phyloP scores from a whole-genome alignment of 2,329 filamentous ascomycete genomes.

The Microsporum ferrugineum region DNA sequence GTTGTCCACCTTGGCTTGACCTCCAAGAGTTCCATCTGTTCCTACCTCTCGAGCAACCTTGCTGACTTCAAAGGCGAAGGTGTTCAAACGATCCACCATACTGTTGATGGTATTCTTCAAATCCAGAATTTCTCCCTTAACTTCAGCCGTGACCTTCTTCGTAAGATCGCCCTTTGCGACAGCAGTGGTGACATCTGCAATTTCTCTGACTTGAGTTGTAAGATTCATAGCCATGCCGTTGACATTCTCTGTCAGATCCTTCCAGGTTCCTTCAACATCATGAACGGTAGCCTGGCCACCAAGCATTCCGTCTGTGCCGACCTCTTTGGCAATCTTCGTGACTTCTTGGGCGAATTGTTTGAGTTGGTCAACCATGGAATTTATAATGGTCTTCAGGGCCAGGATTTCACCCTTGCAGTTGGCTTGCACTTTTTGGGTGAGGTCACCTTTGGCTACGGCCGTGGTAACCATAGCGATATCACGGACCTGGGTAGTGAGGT shows the following conservation, averaged over 20 bases:
- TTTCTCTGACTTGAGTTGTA: slow-evolving; percentile 94
- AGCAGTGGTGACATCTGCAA: slow-evolving; percentile 90
- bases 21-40: slow-evolving; percentile 52
- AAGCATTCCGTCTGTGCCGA: slow-evolving; percentile 87
- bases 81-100: slow-evolving; percentile 55
- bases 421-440: slow-evolving; percentile 93
- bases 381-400: slow-evolving; percentile 95
- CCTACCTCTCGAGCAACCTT: slow-evolving; percentile 55
- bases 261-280: slow-evolving; percentile 95
- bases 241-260: slow-evolving; percentile 86
- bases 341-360: slow-evolving; percentile 96
- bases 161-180: slow-evolving; percentile 90
- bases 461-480: slow-evolving; percentile 78
- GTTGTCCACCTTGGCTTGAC: slow-evolving; percentile 53
- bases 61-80: slow-evolving; percentile 54
- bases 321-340: slow-evolving; percentile 88
- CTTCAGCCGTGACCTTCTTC: slow-evolving; percentile 90
- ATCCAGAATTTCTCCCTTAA: slow-evolving; percentile 85
- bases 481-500: slow-evolving; percentile 76
- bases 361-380: slow-evolving; percentile 97
- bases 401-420: slow-evolving; percentile 85
- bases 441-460: slow-evolving; percentile 65
- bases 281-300: slow-evolving; percentile 93
- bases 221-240: slow-evolving; percentile 99
- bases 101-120: slow-evolving; percentile 79